These are phyloP conservation scores for Solanum chacoense DNA, from an alignment of 305 asterid species.

Conservation along the genomic window DNA sequence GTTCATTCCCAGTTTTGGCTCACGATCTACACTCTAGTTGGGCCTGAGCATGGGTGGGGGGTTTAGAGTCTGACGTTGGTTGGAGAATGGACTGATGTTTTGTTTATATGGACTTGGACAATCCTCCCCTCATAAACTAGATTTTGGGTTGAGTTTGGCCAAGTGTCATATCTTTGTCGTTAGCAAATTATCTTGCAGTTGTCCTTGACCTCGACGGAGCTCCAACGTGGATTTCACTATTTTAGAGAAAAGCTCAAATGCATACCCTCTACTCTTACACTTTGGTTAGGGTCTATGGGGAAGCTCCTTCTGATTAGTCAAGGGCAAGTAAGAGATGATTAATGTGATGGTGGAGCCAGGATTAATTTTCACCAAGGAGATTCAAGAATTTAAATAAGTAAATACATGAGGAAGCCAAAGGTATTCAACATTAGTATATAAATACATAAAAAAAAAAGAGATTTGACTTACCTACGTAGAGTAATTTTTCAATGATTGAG, in stretches of 20 bases:
- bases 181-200: neutral
- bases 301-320: neutral
- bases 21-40: neutral
- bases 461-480: neutral
- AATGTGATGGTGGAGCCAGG: neutral
- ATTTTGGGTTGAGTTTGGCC: neutral
- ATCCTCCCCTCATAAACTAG: neutral
- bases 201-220: neutral
- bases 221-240: neutral
- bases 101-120: neutral
- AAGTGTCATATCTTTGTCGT: neutral
- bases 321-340: neutral
- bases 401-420: neutral
- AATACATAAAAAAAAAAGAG: neutral
- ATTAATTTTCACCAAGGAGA: neutral
- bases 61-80: neutral
- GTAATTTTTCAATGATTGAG: neutral
- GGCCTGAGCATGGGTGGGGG: neutral
- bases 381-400: neutral
- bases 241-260: neutral
- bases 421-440: neutral
- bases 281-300: neutral
- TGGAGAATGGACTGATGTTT: neutral
- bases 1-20: neutral
- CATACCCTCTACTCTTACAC: neutral